Evolutionary conservation across 2,329 filamentous ascomycete genomes (phyloP).

Genomic region (Coleophoma cylindrospora): DNA sequence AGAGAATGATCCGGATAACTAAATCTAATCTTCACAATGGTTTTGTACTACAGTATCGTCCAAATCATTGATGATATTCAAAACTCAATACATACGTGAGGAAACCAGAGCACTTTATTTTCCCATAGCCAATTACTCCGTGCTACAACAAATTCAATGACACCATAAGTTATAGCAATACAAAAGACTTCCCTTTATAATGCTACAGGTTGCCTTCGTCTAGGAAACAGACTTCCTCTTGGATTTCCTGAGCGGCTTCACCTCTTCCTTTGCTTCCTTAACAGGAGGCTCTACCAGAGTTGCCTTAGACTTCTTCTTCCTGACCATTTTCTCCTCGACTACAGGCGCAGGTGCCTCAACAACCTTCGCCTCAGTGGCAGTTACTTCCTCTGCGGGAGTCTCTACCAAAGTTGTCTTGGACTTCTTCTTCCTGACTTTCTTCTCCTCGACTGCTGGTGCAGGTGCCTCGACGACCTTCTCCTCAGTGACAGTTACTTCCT

Average conservation of each 20-base stretch:
- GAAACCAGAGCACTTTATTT: background rate
- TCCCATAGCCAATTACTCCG: background rate
- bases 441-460: conserved; percentile 33
- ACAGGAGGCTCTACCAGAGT: background rate
- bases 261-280: background rate
- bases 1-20: too few species aligned
- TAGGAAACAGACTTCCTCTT: background rate
- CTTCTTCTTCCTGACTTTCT: conserved; percentile 28
- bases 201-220: background rate
- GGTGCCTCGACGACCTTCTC: conserved; percentile 39
- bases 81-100: too few species aligned
- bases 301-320: conserved; percentile 23
- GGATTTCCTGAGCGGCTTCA: background rate
- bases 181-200: background rate
- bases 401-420: background rate
- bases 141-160: background rate
- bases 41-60: too few species aligned
- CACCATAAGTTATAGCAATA: background rate
- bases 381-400: background rate
- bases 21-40: too few species aligned
- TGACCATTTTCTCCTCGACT: conserved; percentile 28
- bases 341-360: conserved; percentile 40
- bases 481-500: background rate
- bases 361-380: too few species aligned
- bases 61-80: too few species aligned